phyloP scores from a whole-genome alignment of 192 early-diverging fungal species.

The Dissophora globulifera region DNA sequence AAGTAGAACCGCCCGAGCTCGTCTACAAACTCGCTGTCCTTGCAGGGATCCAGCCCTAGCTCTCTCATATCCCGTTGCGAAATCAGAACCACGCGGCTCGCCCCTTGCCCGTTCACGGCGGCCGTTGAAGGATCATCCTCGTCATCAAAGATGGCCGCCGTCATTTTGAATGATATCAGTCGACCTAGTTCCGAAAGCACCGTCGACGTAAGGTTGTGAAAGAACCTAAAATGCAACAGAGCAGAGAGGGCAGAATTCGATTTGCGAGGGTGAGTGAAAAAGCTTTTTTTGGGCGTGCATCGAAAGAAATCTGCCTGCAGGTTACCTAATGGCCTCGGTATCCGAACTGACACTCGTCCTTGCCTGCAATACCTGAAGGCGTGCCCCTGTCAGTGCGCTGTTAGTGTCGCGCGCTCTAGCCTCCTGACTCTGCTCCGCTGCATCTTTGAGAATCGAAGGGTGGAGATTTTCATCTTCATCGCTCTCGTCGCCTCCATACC shows the following conservation, averaged over 20 bases:
- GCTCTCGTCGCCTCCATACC: slow-evolving; percentile 53
- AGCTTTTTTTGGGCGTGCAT: too few relatives aligned
- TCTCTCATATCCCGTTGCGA: slow-evolving; percentile 52
- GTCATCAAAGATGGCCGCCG: slow-evolving; percentile 45
- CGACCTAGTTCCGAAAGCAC: slow-evolving; percentile 36
- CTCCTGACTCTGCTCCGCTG: slow-evolving; percentile 24
- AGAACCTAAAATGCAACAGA: slow-evolving; percentile 39
- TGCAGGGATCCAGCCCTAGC: slow-evolving; percentile 56
- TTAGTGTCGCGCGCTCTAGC: slow-evolving; percentile 3
- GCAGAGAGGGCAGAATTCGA: neutral
- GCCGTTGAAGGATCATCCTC: neutral
- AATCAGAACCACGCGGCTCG: neutral
- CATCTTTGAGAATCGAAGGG: slow-evolving; percentile 4
- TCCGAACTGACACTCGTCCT: slow-evolving; percentile 29
- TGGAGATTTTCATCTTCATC: slow-evolving; percentile 38
- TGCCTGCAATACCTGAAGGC: slow-evolving; percentile 8
- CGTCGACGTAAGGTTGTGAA: slow-evolving; percentile 51
- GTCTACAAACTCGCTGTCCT: slow-evolving; percentile 54
- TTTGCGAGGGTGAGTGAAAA: too few relatives aligned
- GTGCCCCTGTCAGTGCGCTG: slow-evolving; percentile 2
- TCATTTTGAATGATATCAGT: slow-evolving; percentile 39
- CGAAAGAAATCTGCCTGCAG: neutral
- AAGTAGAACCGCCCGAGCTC: slow-evolving; percentile 60
- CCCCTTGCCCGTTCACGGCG: neutral
- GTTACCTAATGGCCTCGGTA: slow-evolving; percentile 49